These are phyloP conservation scores for Salvia rosmarinus DNA, from an alignment of 257 asterid species.

Conservation along the genomic window DNA sequence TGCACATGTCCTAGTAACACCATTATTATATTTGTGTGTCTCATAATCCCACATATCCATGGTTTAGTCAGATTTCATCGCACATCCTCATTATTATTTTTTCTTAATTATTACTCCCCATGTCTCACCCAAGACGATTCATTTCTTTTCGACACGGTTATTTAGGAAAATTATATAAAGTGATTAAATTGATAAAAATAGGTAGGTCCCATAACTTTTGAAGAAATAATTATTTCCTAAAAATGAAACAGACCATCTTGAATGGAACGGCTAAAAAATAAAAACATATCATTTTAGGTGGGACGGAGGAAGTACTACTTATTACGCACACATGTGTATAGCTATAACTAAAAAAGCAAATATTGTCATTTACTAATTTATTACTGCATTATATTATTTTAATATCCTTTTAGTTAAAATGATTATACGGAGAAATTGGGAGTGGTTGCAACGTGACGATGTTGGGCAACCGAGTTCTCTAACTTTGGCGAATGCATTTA, in stretches of 20 bases:
- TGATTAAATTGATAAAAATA: no score
- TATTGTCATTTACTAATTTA: background rate
- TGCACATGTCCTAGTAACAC: background rate
- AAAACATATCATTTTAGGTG: no score
- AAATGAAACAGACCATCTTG: no score
- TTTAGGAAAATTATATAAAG: no score
- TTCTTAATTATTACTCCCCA: no score
- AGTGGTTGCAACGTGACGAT: background rate
- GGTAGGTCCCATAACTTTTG: no score
- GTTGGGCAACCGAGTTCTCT: slow-evolving; percentile 3
- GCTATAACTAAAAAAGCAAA: background rate
- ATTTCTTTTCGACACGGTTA: no score
- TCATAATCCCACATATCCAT: background rate
- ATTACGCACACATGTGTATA: no score
- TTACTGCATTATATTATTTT: background rate
- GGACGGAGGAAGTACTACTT: no score
- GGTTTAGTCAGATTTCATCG: background rate
- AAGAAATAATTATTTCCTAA: no score
- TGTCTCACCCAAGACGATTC: no score
- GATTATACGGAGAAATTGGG: background rate
- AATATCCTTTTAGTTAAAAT: background rate
- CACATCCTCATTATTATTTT: background rate
- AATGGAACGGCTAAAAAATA: no score
- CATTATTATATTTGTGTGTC: background rate
- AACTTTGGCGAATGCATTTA: slow-evolving; percentile 9